Evolutionary conservation across 108 stramenopile species (phyloP), one percentile per base, ranked within the genome.

Genomic region (Discostella stelligeroides): DNA sequence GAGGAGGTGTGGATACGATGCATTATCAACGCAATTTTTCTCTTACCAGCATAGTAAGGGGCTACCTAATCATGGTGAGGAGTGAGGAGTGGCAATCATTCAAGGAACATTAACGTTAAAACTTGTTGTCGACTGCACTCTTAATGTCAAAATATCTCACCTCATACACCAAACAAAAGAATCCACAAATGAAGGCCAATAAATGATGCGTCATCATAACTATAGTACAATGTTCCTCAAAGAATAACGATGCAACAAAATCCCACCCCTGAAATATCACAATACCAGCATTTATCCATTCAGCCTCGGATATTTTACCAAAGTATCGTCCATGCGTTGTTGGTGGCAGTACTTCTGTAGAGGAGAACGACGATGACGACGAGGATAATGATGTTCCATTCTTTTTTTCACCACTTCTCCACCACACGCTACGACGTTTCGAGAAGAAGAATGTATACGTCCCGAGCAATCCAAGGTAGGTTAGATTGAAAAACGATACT

Each of bases 211-310:
- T 63, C 41, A 90, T 27, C 74, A 90, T 82, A 24, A 88, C 60
- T 27, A 69, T 20, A 24, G 81, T 65, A 24, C 72, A 60, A 68
- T 86, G 85, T 43, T 84, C 84, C 18, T 57, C 70, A 38, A 90
- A 85, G 24, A 84, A 46, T 9, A 81, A 45, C 10, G 82, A 76
- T 29, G 77, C 60, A 37, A 85, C 18, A 21, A 90, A 83, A 55
- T 88, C 89, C 70, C 82, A 90, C 18, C 85, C 54, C 65, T 90
- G 89, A 60, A 87, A 88, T 8, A 73, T 74, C 25, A 84, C 68
- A 50, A 50, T 70, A 0, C 53, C 67, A 0, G 58, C 70, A 30
- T 72, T 64, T 29, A 85, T 46, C 21, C 49, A 25, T 15, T 85
- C 78, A 0, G 61, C 63, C 54, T 76, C 82, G 17, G 47, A 67